phyloP scores from a whole-genome alignment of 106 monocot species.

The Gastrodia elata region DNA sequence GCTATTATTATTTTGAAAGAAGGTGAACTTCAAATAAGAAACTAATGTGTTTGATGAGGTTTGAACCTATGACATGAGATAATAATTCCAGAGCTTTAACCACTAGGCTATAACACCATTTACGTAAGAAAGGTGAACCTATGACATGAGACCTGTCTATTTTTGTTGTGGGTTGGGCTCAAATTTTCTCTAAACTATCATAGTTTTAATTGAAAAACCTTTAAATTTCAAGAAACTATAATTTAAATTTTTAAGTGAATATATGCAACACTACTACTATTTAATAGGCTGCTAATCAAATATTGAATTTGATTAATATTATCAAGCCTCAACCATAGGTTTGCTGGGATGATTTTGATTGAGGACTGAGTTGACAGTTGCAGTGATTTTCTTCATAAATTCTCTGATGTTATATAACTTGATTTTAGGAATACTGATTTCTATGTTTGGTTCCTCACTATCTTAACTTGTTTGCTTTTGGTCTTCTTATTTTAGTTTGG shows the following conservation, averaged over 20 bases:
- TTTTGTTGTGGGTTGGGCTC: too few relatives aligned
- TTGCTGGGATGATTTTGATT: background rate
- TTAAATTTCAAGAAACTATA: background rate
- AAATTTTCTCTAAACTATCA: background rate
- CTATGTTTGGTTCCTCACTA: too few relatives aligned
- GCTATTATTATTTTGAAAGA: background rate
- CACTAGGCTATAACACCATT: too few relatives aligned
- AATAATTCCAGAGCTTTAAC: too few relatives aligned
- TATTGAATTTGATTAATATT: background rate
- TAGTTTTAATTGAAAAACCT: background rate
- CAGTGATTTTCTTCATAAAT: background rate
- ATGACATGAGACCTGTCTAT: background rate
- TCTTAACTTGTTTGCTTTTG: too few relatives aligned
- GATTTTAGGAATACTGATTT: too few relatives aligned
- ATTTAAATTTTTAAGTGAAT: background rate
- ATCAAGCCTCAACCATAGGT: background rate
- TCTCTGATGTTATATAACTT: background rate
- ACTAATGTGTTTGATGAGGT: too few relatives aligned
- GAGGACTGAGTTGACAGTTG: background rate
- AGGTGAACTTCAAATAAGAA: too few relatives aligned
- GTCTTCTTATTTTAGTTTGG: too few relatives aligned
- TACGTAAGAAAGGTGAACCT: background rate
- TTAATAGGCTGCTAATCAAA: background rate
- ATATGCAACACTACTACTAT: background rate
- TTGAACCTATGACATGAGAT: too few relatives aligned